Evolutionary conservation across 2,329 filamentous ascomycete species (phyloP), one percentile per base, ranked within the genome.

Genomic region (Stagonosporopsis vannaccii): DNA sequence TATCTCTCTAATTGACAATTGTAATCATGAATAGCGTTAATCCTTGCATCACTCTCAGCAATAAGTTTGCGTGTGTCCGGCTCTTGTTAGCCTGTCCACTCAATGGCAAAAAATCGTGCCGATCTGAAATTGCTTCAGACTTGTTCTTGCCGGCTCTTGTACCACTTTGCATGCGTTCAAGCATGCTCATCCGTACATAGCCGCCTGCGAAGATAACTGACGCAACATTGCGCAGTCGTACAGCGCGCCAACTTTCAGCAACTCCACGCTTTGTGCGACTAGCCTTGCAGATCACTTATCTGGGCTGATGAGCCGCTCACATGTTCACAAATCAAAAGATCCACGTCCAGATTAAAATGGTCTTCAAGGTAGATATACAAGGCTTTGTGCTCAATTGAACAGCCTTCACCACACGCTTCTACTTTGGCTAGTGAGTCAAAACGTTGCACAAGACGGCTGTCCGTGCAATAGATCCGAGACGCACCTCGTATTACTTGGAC

Each of bases 221-320:
- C 25, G 35, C 25, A 25, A 32, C 15, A 12, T 25, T 12, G 33
- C 19, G n/a, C 3, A 26, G 41, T 52, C 26, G 26, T 30, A 33
- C 45, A 35, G 23, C 19, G 33, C 26, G 33, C 17, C 35, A 37
- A 41, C 17, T 17, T 43, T 33, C 19, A 37, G 32, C 44, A 35
- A 51, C 28, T 22, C 32, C 52, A 58, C 51, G 60, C 60, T 26
- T 54, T 35, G 60, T 65, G 48, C 58, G 40, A 65, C 56, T 28
- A 30, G 11, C 8, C 13, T 6, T 17, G 22, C 15, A 26, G 12
- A 56, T 28, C 12, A 40, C 22, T 3, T 13, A n/a, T 5, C 5
- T 25, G 12, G 11, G 15, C 37, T 25, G 20, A 3, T 26, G 12
- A 40, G 12, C 22, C 7, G 12, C 22, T 37, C n/a, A 37, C 19